Evolutionary conservation across 2,329 filamentous ascomycete species (phyloP).

Genomic region (Aspergillus ochraceoroseus): DNA sequence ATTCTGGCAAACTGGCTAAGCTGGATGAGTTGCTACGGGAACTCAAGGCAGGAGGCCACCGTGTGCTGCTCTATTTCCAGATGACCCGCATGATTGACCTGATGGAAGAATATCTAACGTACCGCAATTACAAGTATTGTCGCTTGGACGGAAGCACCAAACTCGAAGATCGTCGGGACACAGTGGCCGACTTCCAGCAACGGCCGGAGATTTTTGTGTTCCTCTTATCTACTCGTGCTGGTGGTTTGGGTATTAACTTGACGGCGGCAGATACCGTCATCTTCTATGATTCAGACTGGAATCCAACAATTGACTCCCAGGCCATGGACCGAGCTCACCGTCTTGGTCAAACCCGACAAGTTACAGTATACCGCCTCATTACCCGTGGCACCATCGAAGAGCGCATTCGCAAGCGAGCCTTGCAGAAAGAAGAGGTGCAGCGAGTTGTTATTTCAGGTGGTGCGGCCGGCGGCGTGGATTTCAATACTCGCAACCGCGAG

Average conservation of each 20-base stretch:
- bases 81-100: constrained; percentile 99
- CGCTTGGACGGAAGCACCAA: constrained; percentile 95
- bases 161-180: constrained; percentile 92
- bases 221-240: constrained; percentile 88
- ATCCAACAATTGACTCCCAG: constrained; percentile 96
- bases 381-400: constrained; percentile 96
- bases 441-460: constrained; percentile 93
- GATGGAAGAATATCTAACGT: constrained; percentile 98
- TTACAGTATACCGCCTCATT: constrained; percentile 96
- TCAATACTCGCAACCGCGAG: constrained; percentile 85
- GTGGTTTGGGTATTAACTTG: constrained; percentile 96
- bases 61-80: constrained; percentile 97
- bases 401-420: constrained; percentile 89
- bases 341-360: constrained; percentile 90
- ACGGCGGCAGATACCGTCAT: constrained; percentile 97
- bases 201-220: constrained; percentile 95
- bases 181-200: constrained; percentile 93
- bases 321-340: constrained; percentile 99
- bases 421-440: constrained; percentile 98
- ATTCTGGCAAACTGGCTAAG: constrained; percentile 91
- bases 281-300: constrained; percentile 99
- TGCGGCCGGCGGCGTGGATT: constrained; percentile 77
- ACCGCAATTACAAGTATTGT: constrained; percentile 98
- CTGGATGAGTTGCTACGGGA: constrained; percentile 80
- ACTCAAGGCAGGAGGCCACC: constrained; percentile 87